Evolutionary conservation across 2,329 filamentous ascomycete species (phyloP).

Genomic region (Curvularia eragrostidis): DNA sequence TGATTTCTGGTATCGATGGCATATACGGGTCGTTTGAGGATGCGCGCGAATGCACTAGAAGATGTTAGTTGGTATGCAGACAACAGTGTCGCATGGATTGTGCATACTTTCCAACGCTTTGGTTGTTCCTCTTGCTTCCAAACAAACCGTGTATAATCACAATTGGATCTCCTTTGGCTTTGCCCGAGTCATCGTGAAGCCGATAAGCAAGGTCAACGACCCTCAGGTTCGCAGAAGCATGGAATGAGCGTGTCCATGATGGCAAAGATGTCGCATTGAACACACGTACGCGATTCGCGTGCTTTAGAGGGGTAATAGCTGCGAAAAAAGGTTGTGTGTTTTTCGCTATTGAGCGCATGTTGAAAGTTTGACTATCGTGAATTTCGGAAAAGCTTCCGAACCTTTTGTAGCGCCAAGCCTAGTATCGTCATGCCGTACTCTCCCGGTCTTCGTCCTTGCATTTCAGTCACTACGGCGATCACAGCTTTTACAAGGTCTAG

Average conservation of each 20-base stretch:
- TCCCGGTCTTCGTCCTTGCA: not conserved
- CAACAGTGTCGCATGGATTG: not conserved
- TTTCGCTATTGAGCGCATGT: slow-evolving; percentile 27
- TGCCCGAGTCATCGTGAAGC: slow-evolving; percentile 45
- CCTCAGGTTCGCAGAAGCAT: slow-evolving; percentile 32
- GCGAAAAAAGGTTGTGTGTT: slow-evolving; percentile 22
- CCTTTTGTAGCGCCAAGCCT: slow-evolving; percentile 23
- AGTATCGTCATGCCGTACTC: slow-evolving; percentile 19
- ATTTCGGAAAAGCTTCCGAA: slow-evolving; percentile 18
- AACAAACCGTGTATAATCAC: slow-evolving; percentile 93
- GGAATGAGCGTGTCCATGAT: slow-evolving; percentile 38
- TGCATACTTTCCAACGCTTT: slow-evolving; percentile 85
- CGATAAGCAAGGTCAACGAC: slow-evolving; percentile 45
- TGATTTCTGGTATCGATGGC: slow-evolving; percentile 91
- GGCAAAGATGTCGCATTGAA: slow-evolving; percentile 6
- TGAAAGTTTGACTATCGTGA: slow-evolving; percentile 11
- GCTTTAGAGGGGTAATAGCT: slow-evolving; percentile 22
- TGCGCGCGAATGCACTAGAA: slow-evolving; percentile 75
- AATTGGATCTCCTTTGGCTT: slow-evolving; percentile 66
- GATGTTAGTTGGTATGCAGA: not conserved
- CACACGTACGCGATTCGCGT: slow-evolving; percentile 14
- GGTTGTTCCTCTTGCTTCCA: slow-evolving; percentile 93
- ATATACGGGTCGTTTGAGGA: slow-evolving; percentile 81
- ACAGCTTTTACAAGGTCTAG: not conserved
- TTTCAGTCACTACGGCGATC: not conserved